phyloP scores from a whole-genome alignment of 2,329 filamentous ascomycete genomes.

The Pyricularia pennisetigena region DNA sequence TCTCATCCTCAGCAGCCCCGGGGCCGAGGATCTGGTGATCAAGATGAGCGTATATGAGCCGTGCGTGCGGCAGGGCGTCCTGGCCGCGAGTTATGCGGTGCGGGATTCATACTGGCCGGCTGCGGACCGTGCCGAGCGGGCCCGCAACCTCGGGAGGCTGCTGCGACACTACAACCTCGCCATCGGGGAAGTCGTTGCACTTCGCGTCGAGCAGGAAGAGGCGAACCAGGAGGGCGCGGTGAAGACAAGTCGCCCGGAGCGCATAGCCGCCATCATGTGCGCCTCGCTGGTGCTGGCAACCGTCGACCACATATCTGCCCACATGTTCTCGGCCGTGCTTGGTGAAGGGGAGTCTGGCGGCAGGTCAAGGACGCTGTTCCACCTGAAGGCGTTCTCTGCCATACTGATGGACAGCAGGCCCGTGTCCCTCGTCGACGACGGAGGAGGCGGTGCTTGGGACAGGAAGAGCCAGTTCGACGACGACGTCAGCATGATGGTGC shows the following conservation, averaged over 20 bases:
- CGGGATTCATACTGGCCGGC: neutral
- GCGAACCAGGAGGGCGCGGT: neutral
- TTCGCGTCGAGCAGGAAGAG: neutral
- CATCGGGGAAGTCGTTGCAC: neutral
- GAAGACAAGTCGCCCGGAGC: neutral
- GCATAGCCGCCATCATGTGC: neutral
- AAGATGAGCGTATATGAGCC: neutral
- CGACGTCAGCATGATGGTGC: neutral
- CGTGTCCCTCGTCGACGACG: neutral
- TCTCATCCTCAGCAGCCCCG: neutral
- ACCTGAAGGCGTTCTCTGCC: neutral
- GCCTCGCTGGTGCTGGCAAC: neutral
- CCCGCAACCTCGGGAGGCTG: neutral
- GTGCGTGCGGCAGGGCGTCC: neutral
- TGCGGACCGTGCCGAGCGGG: neutral
- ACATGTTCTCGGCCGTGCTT: neutral
- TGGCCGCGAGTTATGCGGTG: neutral
- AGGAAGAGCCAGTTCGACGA: neutral
- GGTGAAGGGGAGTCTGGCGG: neutral
- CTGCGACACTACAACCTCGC: neutral
- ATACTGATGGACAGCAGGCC: neutral
- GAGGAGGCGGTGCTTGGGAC: neutral
- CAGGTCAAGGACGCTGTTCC: neutral
- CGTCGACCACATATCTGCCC: neutral
- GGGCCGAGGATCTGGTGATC: neutral